Conservation (phyloP, 768 basidiomycete genomes). For the Russula vinacea region DNA sequence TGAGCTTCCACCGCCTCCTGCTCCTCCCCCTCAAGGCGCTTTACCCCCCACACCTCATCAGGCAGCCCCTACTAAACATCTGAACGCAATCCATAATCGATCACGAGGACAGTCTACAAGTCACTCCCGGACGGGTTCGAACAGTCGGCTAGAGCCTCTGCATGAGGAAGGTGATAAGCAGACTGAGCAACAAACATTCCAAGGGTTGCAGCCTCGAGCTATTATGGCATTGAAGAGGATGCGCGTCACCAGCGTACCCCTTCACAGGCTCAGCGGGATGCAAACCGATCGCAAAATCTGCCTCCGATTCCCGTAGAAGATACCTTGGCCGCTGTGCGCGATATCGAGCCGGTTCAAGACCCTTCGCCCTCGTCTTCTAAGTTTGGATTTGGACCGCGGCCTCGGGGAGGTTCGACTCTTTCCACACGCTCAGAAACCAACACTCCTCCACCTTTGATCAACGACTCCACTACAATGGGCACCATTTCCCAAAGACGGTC, state of each 20-base stretch:
- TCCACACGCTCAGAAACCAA: conserved; percentile 37
- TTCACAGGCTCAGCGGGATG: conserved; percentile 21
- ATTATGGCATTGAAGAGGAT: conserved; percentile 37
- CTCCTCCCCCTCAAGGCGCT: conserved; percentile 59
- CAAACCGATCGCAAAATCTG: conserved; percentile 35
- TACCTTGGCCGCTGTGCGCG: conserved; percentile 47
- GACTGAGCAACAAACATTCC: conserved; percentile 36
- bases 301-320: conserved; percentile 64
- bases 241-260: conserved; percentile 27
- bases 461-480: conserved; percentile 55
- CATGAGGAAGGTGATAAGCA: conserved; percentile 53
- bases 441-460: conserved; percentile 44
- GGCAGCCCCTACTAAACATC: conserved; percentile 35
- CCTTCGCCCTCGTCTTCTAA: conserved; percentile 36
- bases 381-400: conserved; percentile 45
- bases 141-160: conserved; percentile 54
- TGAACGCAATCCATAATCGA: conserved; percentile 40
- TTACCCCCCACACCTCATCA: conserved; percentile 57
- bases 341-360: conserved; percentile 26
- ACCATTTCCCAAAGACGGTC: conserved; percentile 66
- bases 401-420: conserved; percentile 55
- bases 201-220: conserved; percentile 33
- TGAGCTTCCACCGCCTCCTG: conserved; percentile 61
- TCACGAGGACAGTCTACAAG: conserved; percentile 49
- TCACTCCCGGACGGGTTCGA: conserved; percentile 56